Conservation (phyloP, 2,329 filamentous ascomycete genomes). For the Xylariales sp. region DNA sequence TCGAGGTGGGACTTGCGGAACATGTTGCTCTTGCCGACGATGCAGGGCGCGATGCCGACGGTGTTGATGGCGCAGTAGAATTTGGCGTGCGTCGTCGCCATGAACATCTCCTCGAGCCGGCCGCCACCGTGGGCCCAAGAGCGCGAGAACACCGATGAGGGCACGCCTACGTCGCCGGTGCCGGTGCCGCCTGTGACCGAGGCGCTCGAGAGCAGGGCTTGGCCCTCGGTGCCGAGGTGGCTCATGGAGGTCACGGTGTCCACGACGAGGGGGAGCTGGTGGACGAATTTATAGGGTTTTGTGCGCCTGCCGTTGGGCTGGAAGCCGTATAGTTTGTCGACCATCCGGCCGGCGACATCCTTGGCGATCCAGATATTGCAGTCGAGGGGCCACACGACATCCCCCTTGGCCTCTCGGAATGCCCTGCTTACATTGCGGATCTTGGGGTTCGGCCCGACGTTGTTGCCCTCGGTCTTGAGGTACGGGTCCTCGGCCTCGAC, state of each 20-base stretch:
- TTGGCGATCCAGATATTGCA: slow-evolving; percentile 94
- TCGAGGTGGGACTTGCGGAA: slow-evolving; percentile 93
- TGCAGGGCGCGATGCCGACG: slow-evolving; percentile 88
- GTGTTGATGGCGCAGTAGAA: slow-evolving; percentile 99
- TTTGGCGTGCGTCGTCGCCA: slow-evolving; percentile 93
- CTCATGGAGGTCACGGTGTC: slow-evolving; percentile 66
- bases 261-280: slow-evolving; percentile 91
- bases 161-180: slow-evolving; percentile 47
- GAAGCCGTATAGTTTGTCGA: slow-evolving; percentile 84
- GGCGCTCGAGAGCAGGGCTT: slow-evolving; percentile 52
- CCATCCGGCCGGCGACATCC: slow-evolving; percentile 86
- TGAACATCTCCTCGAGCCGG: slow-evolving; percentile 91
- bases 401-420: slow-evolving; percentile 87
- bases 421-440: slow-evolving; percentile 95
- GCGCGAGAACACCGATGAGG: slow-evolving; percentile 46
- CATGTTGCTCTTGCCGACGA: slow-evolving; percentile 98
- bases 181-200: slow-evolving; percentile 49
- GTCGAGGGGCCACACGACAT: slow-evolving; percentile 94
- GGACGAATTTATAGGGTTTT: slow-evolving; percentile 87
- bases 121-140: slow-evolving; percentile 71
- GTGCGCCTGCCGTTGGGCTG: slow-evolving; percentile 59
- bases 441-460: slow-evolving; percentile 96
- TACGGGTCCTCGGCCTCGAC: slow-evolving; percentile 85
- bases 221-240: slow-evolving; percentile 44
- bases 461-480: slow-evolving; percentile 65